Evolutionary conservation across 163 green algal genomes (phyloP), one percentile per base, ranked within the genome.

Genomic region (Scenedesmus sp.): DNA sequence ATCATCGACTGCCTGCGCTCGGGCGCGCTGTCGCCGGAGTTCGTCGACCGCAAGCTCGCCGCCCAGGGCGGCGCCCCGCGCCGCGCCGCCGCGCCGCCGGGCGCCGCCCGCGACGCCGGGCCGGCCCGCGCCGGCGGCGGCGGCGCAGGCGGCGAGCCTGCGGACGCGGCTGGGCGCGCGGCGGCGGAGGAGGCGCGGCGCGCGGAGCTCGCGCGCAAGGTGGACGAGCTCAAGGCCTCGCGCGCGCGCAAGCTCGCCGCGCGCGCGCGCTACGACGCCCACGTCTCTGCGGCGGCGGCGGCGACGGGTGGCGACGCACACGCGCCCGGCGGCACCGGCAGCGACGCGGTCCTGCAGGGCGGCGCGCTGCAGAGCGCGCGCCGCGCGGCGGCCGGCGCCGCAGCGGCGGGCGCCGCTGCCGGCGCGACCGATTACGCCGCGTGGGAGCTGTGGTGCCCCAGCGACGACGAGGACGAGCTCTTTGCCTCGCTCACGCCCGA

Each of bases 401-500:
- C 57, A 71, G 5, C 26, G n/a, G n/a, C n/a, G n/a, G n/a, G n/a
- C n/a, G n/a, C n/a, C n/a, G n/a, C n/a, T n/a, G n/a, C 24, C 0
- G 77, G 45, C 54, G 82, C 36, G n/a, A 95, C 91, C 2, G 92
- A 97, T 75, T 97, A 97, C 65, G 82, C 60, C 2, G 90, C 89
- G 70, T 97, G 92, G 92, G 91, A 94, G 62, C 76, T 97, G 36
- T 97, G 89, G 86, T 92, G 85, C 69, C 92, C 92, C 14, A 88
- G 88, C 34, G 92, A 97, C 74, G 91, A 97, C 54, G 92, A 97
- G 67, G 91, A 97, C 76, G 92, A 94, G 18, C 28, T 94, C 29
- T 83, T 94, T 71, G 88, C 90, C 65, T 87, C 69, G 44, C 69
- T 90, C 15, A 87, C 78, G 15, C 91, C 92, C 28, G 88, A 89